These are phyloP conservation scores for Lathyrus oleraceus DNA, from an alignment of 306 rosid genomes.

Conservation along the genomic window DNA sequence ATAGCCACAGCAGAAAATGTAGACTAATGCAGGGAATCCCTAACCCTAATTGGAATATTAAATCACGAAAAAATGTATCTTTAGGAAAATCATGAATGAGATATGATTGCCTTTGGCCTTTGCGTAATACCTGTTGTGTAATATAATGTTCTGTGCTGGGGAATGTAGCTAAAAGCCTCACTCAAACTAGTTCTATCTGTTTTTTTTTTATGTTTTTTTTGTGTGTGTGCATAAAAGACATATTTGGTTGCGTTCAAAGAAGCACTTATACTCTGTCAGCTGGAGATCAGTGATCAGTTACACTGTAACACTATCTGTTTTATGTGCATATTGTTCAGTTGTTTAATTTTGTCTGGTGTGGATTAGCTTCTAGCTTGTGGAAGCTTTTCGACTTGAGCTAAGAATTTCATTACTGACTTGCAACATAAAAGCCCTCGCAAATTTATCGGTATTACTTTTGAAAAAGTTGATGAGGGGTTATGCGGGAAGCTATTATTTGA, in stretches of 20 bases:
- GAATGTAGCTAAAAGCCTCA: no score
- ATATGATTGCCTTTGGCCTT: background rate
- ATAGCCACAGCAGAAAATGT: no score
- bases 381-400: background rate
- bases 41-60: background rate
- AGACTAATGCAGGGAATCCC: background rate
- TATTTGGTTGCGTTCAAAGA: background rate
- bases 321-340: conserved; percentile 10
- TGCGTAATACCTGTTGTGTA: no score
- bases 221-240: no score
- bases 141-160: no score
- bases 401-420: background rate
- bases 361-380: background rate
- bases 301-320: background rate
- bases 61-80: no score
- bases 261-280: background rate
- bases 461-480: background rate
- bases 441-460: background rate
- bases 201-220: no score
- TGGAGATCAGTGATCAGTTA: background rate
- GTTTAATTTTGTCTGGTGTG: conserved; percentile 10
- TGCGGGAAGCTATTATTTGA: background rate
- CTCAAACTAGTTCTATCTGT: no score
- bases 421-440: background rate
- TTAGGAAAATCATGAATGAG: background rate